Base-by-base conservation (phyloP, 768 basidiomycete species). In the Lentinula detonsa region DNA sequence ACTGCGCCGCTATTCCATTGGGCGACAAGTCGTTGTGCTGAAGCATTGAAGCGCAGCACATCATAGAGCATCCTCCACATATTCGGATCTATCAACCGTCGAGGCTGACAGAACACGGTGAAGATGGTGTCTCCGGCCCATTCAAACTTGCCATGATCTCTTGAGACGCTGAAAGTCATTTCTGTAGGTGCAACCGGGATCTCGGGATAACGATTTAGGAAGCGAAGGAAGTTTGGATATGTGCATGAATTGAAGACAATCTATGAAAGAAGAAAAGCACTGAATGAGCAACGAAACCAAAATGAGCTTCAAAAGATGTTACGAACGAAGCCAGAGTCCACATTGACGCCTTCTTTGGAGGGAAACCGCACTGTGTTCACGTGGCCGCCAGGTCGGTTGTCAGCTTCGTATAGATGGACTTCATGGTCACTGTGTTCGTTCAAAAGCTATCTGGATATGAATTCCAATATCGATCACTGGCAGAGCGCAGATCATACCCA, bases 191-290 rank as follows among this genome's bases (percentile, higher is more conserved):
- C n/a, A n/a, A n/a, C n/a, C n/a, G n/a, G n/a, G n/a, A n/a, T n/a
- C n/a, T n/a, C n/a, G n/a, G n/a, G n/a, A n/a, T n/a, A n/a, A n/a
- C n/a, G n/a, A n/a, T n/a, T n/a, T n/a, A n/a, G n/a, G n/a, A n/a
- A n/a, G n/a, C n/a, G n/a, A n/a, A n/a, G 78, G 68, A 91, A 90
- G 70, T 92, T 91, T 21, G 89, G 91, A 67, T 91, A 91, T 0
- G 89, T 90, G 40, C 75, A 76, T 0, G 88, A 85, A 68, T 91
- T 91, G 71, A 88, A 84, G 6, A 91, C 89, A 65, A 91, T 88
- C 87, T 90, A 65, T 3, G 23, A 59, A 4, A 57, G 40, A 45
- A 34, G 21, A 45, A 46, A 33, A 28, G 0, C 16, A 33, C 4
- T 16, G 39, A 35, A 35, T 37, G 31, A 59, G 7, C 10, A 21